Conservation (phyloP, 2,329 filamentous ascomycete species). For the Sporothrix phasma region DNA sequence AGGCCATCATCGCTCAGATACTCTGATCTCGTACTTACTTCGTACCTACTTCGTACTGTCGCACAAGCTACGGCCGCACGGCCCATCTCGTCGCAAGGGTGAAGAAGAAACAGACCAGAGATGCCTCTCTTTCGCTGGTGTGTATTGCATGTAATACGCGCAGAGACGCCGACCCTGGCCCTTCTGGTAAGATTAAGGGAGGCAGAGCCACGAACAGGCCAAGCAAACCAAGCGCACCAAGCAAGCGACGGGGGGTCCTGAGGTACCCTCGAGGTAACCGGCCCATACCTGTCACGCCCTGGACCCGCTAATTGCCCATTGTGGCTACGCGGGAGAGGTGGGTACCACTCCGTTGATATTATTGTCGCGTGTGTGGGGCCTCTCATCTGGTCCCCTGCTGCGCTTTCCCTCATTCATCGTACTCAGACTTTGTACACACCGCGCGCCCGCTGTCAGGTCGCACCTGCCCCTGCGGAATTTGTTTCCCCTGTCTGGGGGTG, state of each 20-base stretch:
- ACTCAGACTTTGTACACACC: background rate
- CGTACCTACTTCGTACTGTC: background rate
- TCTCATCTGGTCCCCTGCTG: slow-evolving; percentile 10
- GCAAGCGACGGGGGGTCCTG: background rate
- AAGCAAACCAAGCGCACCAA: slow-evolving; percentile 1
- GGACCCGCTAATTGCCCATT: background rate
- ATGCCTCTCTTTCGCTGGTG: background rate
- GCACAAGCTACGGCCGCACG: background rate
- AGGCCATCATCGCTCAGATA: background rate
- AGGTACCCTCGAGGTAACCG: background rate
- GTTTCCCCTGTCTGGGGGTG: background rate
- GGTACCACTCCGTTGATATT: slow-evolving; percentile 1
- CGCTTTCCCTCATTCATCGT: slow-evolving; percentile 9
- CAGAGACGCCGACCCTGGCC: background rate
- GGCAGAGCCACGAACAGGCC: background rate
- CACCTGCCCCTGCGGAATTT: background rate
- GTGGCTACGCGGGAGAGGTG: background rate
- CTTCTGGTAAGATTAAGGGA: slow-evolving; percentile 1
- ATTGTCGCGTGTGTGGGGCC: slow-evolving; percentile 14
- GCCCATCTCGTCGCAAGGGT: background rate
- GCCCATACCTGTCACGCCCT: background rate
- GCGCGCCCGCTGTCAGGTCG: background rate
- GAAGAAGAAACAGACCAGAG: background rate
- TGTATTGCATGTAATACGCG: background rate
- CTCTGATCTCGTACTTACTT: no score